Evolutionary conservation across 306 rosid species (phyloP).

Genomic region (Fragaria ananassa): DNA sequence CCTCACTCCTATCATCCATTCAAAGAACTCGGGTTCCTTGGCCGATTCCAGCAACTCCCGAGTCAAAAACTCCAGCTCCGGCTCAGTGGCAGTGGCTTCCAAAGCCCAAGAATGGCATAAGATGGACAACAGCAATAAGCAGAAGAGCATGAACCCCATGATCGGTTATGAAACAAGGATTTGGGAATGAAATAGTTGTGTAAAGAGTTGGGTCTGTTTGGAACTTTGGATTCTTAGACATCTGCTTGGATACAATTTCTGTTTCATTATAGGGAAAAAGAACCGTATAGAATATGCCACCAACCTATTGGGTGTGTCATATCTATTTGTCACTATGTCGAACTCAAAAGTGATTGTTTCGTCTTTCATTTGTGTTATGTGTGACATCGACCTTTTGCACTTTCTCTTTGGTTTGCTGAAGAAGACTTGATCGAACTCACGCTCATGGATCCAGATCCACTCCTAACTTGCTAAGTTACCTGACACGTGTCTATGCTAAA

Average conservation of each 20-base stretch:
- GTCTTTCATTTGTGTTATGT: not conserved
- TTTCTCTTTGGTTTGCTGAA: too few relatives aligned
- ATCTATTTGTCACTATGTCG: not conserved
- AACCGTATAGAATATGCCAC: too few relatives aligned
- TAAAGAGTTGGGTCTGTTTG: too few relatives aligned
- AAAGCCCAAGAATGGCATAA: constrained; percentile 6
- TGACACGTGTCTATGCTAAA: too few relatives aligned
- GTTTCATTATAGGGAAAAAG: too few relatives aligned
- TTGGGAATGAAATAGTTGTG: not conserved
- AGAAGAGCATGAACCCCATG: not conserved
- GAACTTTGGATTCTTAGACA: too few relatives aligned
- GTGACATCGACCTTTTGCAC: too few relatives aligned
- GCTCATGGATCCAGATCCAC: too few relatives aligned
- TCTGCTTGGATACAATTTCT: too few relatives aligned
- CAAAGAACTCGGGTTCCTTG: constrained; percentile 32
- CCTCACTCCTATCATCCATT: constrained; percentile 41
- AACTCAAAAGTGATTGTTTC: not conserved
- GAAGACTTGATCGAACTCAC: too few relatives aligned
- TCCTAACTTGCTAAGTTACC: too few relatives aligned
- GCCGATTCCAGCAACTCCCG: constrained; percentile 30
- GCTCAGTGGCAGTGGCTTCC: not conserved
- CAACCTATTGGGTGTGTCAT: too few relatives aligned
- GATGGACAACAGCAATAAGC: not conserved
- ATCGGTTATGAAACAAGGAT: not conserved
- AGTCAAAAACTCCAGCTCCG: constrained; percentile 30